phyloP scores from a whole-genome alignment of 768 basidiomycete species.

The Rhizopogon vulgaris region DNA sequence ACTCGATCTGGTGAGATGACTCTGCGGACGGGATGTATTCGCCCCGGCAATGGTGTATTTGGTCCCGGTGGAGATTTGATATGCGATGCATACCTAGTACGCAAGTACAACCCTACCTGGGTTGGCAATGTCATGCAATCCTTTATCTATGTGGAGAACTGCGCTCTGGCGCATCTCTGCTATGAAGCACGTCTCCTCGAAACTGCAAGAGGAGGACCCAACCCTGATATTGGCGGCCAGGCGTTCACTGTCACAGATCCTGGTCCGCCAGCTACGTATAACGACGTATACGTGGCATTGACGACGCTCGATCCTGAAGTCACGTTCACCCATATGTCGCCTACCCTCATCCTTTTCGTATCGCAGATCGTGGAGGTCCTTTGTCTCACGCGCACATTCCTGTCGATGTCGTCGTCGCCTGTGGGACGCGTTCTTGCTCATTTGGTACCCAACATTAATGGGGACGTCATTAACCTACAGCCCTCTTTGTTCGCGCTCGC shows the following conservation, averaged over 20 bases:
- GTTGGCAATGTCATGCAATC: constrained; percentile 50
- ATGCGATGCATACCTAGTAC: constrained; percentile 56
- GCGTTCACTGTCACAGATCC: constrained; percentile 63
- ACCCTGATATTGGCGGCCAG: constrained; percentile 70
- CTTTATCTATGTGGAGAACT: constrained; percentile 73
- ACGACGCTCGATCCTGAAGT: constrained; percentile 53
- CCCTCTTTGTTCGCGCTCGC: constrained; percentile 52
- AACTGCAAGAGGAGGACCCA: constrained; percentile 27
- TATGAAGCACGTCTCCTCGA: constrained; percentile 72
- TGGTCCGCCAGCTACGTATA: constrained; percentile 54
- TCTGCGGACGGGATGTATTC: constrained; percentile 64
- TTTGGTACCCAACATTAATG: constrained; percentile 38
- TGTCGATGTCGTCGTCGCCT: constrained; percentile 26
- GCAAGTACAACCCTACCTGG: constrained; percentile 61
- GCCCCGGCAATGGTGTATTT: constrained; percentile 75
- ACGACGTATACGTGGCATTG: constrained; percentile 55
- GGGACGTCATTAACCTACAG: constrained; percentile 51
- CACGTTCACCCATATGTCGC: constrained; percentile 48
- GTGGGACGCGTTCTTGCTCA: constrained; percentile 28
- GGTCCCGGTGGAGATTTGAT: constrained; percentile 72
- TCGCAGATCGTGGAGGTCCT: constrained; percentile 53
- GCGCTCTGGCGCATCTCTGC: constrained; percentile 61
- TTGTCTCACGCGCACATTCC: constrained; percentile 40
- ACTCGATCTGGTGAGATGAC: constrained; percentile 24
- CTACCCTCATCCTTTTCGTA: constrained; percentile 60